Evolutionary conservation across 805 yeast genomes (phyloP).

Genomic region (Kazachstania africana): DNA sequence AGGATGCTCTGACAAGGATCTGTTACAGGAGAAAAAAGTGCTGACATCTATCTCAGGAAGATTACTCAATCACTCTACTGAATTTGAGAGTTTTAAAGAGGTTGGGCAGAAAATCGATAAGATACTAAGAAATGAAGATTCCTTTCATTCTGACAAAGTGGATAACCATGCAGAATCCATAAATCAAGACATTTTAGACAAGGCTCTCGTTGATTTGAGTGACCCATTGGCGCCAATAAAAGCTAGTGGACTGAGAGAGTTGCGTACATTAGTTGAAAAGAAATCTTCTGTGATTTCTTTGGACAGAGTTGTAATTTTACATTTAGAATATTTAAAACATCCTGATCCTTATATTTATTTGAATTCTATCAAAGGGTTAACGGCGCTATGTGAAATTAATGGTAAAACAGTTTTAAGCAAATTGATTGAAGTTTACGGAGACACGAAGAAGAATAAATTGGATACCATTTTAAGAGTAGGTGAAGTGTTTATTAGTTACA

Average conservation of each 20-base stretch:
- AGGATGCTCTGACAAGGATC: slow-evolving; percentile 12
- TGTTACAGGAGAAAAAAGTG: slow-evolving; percentile 11
- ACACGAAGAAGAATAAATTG: slow-evolving; percentile 27
- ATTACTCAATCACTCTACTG: slow-evolving; percentile 5
- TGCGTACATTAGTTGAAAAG: slow-evolving; percentile 42
- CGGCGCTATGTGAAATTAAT: slow-evolving; percentile 40
- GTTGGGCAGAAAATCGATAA: neutral
- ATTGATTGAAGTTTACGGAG: slow-evolving; percentile 30
- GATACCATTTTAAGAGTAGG: slow-evolving; percentile 74
- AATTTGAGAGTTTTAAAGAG: neutral
- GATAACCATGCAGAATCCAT: neutral
- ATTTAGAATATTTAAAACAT: slow-evolving; percentile 54
- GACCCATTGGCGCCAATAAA: slow-evolving; percentile 76
- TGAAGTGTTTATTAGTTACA: slow-evolving; percentile 58
- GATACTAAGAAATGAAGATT: neutral
- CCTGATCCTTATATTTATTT: slow-evolving; percentile 80
- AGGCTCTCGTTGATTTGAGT: slow-evolving; percentile 55
- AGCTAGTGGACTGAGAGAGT: slow-evolving; percentile 68
- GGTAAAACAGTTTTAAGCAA: slow-evolving; percentile 28
- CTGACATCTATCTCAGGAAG: slow-evolving; percentile 23
- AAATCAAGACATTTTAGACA: slow-evolving; percentile 27
- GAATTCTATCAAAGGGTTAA: slow-evolving; percentile 72
- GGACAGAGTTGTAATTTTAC: slow-evolving; percentile 48
- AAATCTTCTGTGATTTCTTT: slow-evolving; percentile 40
- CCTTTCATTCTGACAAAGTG: neutral